These are phyloP conservation scores for Lactarius pseudohatsudake DNA, from an alignment of 768 basidiomycete species.

Conservation along the genomic window DNA sequence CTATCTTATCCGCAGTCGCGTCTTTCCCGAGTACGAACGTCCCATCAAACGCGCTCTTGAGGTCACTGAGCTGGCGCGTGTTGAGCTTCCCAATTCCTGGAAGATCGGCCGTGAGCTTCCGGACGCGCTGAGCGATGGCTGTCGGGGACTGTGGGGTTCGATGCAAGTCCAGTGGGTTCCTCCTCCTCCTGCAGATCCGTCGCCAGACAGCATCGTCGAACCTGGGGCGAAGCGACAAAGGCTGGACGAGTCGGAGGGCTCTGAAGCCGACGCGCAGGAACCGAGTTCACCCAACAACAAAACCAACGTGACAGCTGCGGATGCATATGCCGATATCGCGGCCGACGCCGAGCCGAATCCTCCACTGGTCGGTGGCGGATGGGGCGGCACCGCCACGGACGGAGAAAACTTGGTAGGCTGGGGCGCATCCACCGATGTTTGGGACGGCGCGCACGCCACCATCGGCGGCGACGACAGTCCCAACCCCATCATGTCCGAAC, in stretches of 20 bases:
- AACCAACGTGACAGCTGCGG: neutral
- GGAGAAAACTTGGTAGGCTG: constrained; percentile 2
- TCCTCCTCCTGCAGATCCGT: neutral
- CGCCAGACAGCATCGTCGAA: constrained; percentile 21
- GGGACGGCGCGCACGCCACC: neutral
- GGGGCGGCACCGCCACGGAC: constrained; percentile 13
- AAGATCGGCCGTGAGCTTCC: constrained; percentile 48
- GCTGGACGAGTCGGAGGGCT: constrained; percentile 17
- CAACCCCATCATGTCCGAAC: neutral
- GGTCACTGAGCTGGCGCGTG: constrained; percentile 43
- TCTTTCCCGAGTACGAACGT: constrained; percentile 48
- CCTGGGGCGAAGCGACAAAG: constrained; percentile 33
- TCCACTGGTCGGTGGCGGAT: neutral
- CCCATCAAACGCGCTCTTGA: constrained; percentile 48
- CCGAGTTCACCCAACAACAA: neutral
- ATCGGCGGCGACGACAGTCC: neutral
- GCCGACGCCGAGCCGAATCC: constrained; percentile 2
- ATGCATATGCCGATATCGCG: neutral
- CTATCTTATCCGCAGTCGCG: constrained; percentile 56
- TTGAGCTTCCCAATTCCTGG: constrained; percentile 53
- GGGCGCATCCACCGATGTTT: constrained; percentile 19
- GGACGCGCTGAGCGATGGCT: constrained; percentile 51
- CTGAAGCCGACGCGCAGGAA: neutral
- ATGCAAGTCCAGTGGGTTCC: constrained; percentile 23
- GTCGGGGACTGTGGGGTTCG: constrained; percentile 49